Conservation (phyloP, 139 green algal genomes). For the Chlorella sorokiniana region DNA sequence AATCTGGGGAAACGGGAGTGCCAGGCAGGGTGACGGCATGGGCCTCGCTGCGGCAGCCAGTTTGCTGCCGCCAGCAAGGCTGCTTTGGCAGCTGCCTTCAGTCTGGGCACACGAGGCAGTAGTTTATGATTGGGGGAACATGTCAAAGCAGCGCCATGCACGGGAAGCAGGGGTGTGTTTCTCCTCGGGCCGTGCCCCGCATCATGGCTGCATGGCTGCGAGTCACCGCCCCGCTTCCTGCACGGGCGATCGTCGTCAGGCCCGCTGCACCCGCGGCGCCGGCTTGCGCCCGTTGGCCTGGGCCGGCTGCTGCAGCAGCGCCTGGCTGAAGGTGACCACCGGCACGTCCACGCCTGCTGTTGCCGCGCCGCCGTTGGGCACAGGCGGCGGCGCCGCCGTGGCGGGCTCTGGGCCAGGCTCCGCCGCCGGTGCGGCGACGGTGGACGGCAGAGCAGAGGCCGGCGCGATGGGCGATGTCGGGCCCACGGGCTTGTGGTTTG, state of each 20-base stretch:
- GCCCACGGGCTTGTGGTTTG: constrained; percentile 4
- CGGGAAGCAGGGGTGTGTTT: too few species aligned
- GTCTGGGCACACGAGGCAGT: too few species aligned
- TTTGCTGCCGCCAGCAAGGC: too few species aligned
- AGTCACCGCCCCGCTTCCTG: not conserved
- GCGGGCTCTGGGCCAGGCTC: not conserved
- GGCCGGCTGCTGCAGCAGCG: not conserved
- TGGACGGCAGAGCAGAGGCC: too few species aligned
- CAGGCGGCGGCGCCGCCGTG: not conserved
- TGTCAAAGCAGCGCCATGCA: too few species aligned
- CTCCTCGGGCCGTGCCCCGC: too few species aligned
- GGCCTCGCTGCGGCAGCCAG: too few species aligned
- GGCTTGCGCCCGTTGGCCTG: constrained; percentile 8
- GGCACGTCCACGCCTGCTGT: not conserved
- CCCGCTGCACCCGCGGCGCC: not conserved
- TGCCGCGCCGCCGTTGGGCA: not conserved
- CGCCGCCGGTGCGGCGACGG: not conserved
- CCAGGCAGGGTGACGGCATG: too few species aligned
- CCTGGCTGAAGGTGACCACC: constrained; percentile 4
- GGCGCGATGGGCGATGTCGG: constrained; percentile 3
- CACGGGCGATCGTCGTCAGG: not conserved
- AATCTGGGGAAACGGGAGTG: too few species aligned
- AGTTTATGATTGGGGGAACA: too few species aligned
- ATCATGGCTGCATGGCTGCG: too few species aligned
- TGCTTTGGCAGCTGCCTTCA: too few species aligned